A percentile compares a stretch with the other conserved stretches of the same genome.
phyloP scores from a whole-genome alignment of 1,139 yeast species.

The Groenewaldozyma auringiensis region DNA sequence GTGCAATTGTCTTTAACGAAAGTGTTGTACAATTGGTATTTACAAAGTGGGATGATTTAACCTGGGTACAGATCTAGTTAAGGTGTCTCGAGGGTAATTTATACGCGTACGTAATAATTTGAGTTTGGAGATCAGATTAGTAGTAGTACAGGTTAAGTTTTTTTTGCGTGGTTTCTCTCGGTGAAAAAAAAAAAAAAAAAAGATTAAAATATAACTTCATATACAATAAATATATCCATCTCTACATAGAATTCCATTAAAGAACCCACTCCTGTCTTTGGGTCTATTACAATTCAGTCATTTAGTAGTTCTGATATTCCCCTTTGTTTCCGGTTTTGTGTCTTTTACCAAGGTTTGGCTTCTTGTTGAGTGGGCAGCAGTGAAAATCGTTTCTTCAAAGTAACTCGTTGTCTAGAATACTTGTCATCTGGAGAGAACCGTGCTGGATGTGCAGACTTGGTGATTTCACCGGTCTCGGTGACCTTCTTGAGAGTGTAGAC shows the following conservation, averaged over 20 bases:
- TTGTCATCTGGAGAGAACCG: slow-evolving; percentile 99
- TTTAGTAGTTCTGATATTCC: background rate
- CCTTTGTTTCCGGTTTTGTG: too few species aligned
- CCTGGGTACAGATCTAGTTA: too few species aligned
- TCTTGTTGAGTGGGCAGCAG: slow-evolving; percentile 76
- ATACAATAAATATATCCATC: background rate
- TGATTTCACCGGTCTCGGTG: slow-evolving; percentile 83
- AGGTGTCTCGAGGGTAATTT: too few species aligned
- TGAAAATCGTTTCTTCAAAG: slow-evolving; percentile 89
- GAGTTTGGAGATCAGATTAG: too few species aligned
- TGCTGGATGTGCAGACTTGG: slow-evolving; percentile 99
- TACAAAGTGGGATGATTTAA: too few species aligned
- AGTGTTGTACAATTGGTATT: background rate
- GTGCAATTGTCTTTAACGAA: background rate
- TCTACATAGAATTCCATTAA: background rate
- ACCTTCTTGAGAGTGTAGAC: slow-evolving; percentile 81
- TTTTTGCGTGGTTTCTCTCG: background rate
- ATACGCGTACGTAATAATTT: too few species aligned
- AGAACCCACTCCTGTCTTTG: too few species aligned
- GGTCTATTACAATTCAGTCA: background rate
- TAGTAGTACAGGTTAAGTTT: too few species aligned
- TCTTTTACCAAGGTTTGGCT: slow-evolving; percentile 23
- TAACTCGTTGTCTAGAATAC: slow-evolving; percentile 97
- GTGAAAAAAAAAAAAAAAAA: background rate
- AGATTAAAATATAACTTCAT: background rate